phyloP scores from a whole-genome alignment of 306 rosid species.

The Crataegus laevigata region DNA sequence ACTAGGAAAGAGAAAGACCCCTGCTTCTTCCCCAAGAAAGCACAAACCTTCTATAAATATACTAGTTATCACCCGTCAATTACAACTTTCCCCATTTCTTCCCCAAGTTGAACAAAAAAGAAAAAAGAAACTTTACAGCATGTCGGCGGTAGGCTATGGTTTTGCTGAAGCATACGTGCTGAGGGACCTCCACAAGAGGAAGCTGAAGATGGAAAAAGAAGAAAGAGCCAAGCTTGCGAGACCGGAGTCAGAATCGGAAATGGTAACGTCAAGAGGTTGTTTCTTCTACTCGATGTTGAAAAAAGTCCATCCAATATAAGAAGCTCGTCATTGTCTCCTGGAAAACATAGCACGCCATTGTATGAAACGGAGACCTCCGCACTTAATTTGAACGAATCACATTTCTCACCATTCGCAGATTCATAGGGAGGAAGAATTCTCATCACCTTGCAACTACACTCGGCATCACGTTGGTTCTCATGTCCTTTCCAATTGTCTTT shows the following conservation, averaged over 20 bases:
- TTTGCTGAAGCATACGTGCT: constrained; percentile 39
- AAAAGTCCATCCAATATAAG: constrained; percentile 14
- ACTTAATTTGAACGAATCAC: background rate
- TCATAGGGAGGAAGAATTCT: background rate
- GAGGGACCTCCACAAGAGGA: constrained; percentile 32
- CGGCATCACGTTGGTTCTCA: background rate
- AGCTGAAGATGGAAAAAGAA: constrained; percentile 25
- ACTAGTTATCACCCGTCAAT: background rate
- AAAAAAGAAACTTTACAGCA: background rate
- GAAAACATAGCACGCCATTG: too few relatives aligned
- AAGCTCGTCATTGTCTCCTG: too few relatives aligned
- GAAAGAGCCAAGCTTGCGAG: constrained; percentile 10
- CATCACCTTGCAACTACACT: background rate
- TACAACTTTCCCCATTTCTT: background rate
- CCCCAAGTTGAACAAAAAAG: background rate
- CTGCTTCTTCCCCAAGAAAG: background rate
- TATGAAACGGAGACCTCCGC: background rate
- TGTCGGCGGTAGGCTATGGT: constrained; percentile 17
- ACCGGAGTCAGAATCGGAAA: background rate
- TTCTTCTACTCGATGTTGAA: constrained; percentile 12
- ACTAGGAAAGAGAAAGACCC: too few relatives aligned
- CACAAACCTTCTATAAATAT: background rate
- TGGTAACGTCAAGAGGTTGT: constrained; percentile 24
- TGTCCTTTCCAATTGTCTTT: background rate
- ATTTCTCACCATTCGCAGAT: background rate